phyloP scores from a whole-genome alignment of 208 protist species.

The Acanthamoeba healyi region DNA sequence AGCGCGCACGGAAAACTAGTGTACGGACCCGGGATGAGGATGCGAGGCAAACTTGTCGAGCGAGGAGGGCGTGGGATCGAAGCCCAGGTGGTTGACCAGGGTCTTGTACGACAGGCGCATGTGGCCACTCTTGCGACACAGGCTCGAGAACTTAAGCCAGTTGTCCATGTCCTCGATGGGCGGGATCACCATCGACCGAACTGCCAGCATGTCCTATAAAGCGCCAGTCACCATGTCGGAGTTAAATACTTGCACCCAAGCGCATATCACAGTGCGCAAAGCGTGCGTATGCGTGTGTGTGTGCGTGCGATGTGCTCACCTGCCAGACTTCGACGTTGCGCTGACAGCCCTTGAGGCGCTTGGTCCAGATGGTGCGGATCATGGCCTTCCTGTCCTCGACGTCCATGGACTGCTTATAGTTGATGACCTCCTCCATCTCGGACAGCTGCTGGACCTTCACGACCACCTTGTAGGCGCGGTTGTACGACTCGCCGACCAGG shows the following conservation, averaged over 20 bases:
- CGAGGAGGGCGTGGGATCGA: not conserved
- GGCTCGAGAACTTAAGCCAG: slow-evolving; percentile 67
- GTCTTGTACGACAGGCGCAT: slow-evolving; percentile 72
- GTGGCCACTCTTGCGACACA: slow-evolving; percentile 66
- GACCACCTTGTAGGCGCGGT: slow-evolving; percentile 97
- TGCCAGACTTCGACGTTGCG: slow-evolving; percentile 97
- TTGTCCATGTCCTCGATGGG: slow-evolving; percentile 73
- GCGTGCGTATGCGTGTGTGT: too few species aligned
- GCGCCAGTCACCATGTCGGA: not conserved
- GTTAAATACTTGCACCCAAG: too few species aligned
- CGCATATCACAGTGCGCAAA: not conserved
- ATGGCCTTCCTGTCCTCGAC: slow-evolving; percentile 53
- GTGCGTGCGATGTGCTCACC: slow-evolving; percentile 95
- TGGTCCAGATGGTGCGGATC: slow-evolving; percentile 93
- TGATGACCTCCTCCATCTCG: slow-evolving; percentile 95
- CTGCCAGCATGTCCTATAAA: slow-evolving; percentile 66
- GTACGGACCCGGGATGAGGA: not conserved
- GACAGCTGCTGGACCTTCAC: slow-evolving; percentile 98
- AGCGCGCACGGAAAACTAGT: not conserved
- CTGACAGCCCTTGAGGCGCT: slow-evolving; percentile 91
- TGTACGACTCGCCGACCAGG: slow-evolving; percentile 97
- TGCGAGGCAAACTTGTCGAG: slow-evolving; percentile 12
- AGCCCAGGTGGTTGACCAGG: slow-evolving; percentile 54
- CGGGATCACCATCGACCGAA: slow-evolving; percentile 56
- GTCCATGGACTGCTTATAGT: slow-evolving; percentile 51